Conservation (phyloP, 495 filamentous ascomycete species). For the Neurospora sp. region DNA sequence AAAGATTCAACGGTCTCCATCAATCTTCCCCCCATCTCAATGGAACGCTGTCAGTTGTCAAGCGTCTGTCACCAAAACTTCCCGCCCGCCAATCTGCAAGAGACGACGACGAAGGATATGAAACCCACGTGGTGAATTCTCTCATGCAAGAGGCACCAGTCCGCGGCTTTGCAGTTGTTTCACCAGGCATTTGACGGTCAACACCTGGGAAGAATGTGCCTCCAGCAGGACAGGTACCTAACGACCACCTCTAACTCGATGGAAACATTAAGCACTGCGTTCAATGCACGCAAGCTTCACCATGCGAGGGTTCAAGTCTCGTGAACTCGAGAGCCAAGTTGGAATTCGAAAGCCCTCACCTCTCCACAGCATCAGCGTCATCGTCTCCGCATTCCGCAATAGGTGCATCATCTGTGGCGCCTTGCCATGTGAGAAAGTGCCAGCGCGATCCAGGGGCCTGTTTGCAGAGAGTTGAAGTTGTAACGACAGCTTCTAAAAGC, state of each 20-base stretch:
- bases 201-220: neutral
- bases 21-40: neutral
- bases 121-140: neutral
- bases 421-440: neutral
- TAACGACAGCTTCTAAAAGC: neutral
- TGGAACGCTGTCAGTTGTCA: neutral
- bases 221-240: neutral
- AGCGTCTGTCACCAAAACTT: neutral
- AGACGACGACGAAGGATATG: neutral
- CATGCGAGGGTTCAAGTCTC: neutral
- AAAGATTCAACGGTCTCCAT: neutral
- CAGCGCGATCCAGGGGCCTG: neutral
- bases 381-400: neutral
- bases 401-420: neutral
- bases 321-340: neutral
- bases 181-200: neutral
- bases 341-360: neutral
- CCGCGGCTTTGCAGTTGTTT: neutral
- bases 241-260: neutral
- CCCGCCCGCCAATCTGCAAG: neutral
- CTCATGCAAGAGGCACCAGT: neutral
- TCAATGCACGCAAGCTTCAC: neutral
- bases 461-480: neutral
- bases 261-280: neutral
- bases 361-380: neutral